phyloP scores from a whole-genome alignment of 2,329 filamentous ascomycete species.

The Paraphaeosphaeria minitans region DNA sequence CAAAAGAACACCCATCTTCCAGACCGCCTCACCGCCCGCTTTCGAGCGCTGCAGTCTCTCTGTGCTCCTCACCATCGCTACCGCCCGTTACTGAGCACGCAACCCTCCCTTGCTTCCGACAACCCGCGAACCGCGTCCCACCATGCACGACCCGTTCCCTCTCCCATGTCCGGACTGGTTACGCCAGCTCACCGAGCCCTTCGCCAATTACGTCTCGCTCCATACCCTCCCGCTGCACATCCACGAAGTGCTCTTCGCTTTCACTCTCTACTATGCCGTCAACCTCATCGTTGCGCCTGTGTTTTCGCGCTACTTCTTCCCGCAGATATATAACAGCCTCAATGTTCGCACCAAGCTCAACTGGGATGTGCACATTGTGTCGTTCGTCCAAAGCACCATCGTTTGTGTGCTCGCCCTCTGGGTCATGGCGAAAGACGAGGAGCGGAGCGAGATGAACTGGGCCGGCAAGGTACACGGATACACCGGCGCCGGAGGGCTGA shows the following conservation, averaged over 20 bases:
- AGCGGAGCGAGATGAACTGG: conserved; percentile 69
- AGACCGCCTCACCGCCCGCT: background rate
- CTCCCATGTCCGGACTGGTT: conserved; percentile 63
- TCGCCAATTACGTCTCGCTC: conserved; percentile 66
- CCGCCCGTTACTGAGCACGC: background rate
- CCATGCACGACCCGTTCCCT: conserved; percentile 76
- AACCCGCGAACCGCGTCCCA: conserved; percentile 21
- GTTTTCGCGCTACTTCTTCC: conserved; percentile 67
- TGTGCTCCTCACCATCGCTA: background rate
- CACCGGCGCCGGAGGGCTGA: conserved; percentile 70
- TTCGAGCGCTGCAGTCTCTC: background rate
- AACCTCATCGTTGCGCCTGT: conserved; percentile 70
- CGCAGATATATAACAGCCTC: conserved; percentile 66
- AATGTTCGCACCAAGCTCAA: conserved; percentile 70
- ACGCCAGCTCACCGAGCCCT: conserved; percentile 62
- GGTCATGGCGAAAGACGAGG: conserved; percentile 70
- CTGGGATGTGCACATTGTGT: conserved; percentile 87
- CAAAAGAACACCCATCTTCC: conserved; percentile 3
- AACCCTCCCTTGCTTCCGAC: conserved; percentile 18
- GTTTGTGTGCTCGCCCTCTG: conserved; percentile 77
- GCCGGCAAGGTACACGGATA: conserved; percentile 78
- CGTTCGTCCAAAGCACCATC: conserved; percentile 74
- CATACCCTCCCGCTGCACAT: conserved; percentile 74
- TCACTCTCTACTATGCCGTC: conserved; percentile 71
- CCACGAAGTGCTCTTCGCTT: conserved; percentile 74